These are phyloP conservation scores for Lathyrus aphaca DNA, from an alignment of 306 rosid species.

Conservation along the genomic window DNA sequence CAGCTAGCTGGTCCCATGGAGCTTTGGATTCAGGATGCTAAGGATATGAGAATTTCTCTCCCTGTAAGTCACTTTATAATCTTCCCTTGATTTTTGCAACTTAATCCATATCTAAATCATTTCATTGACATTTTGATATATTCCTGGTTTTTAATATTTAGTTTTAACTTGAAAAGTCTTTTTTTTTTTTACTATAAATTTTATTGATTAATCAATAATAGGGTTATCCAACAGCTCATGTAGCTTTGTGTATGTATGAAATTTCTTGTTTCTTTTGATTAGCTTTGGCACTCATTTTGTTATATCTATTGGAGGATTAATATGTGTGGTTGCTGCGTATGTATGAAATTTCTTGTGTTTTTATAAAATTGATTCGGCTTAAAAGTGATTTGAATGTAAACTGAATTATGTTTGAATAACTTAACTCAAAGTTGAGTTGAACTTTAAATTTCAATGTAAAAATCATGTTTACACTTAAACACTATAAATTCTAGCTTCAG, in stretches of 20 bases:
- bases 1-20: constrained; percentile 98
- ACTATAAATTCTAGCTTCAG: no score
- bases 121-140: neutral
- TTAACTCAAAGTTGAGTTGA: no score
- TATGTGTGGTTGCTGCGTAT: neutral
- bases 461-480: no score
- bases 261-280: no score
- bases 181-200: neutral
- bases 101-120: no score
- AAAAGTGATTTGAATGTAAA: no score
- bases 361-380: no score
- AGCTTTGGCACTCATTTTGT: neutral
- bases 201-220: neutral
- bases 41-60: constrained; percentile 76
- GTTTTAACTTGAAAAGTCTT: neutral
- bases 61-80: constrained; percentile 58
- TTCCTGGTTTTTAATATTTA: neutral
- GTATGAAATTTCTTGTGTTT: no score
- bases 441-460: no score
- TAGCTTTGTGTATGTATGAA: neutral
- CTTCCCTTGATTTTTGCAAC: neutral
- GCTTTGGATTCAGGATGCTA: constrained; percentile 92
- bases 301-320: neutral
- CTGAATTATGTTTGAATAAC: no score
- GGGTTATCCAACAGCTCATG: neutral